Evolutionary conservation across 2,329 filamentous ascomycete species (phyloP).

Genomic region (Alternaria alternata): DNA sequence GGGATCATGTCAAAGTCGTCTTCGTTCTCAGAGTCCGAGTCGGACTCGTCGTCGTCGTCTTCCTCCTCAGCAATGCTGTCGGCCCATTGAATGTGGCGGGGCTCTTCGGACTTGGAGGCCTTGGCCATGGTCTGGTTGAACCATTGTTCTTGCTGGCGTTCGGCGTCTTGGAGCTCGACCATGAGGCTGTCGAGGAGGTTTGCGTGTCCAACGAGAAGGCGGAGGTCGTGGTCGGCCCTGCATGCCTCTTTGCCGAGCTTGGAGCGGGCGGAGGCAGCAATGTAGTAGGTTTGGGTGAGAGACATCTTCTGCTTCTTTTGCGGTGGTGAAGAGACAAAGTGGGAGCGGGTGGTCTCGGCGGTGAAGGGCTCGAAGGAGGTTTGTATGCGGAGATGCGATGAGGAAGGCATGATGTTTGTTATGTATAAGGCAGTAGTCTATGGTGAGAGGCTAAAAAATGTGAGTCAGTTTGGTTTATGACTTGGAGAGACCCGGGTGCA

Average conservation of each 20-base stretch:
- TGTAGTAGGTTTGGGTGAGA: conserved; percentile 97
- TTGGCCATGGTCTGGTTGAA: conserved; percentile 94
- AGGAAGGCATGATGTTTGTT: conserved; percentile 58
- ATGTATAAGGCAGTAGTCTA: conserved; percentile 33
- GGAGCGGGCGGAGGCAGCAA: conserved; percentile 92
- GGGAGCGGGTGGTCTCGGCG: conserved; percentile 54
- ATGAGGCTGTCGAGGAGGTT: conserved; percentile 97
- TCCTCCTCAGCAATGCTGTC: conserved; percentile 79
- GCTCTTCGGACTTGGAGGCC: conserved; percentile 68
- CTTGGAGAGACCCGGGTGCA: conserved; percentile 39
- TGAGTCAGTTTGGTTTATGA: conserved; percentile 62
- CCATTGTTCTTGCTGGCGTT: conserved; percentile 95
- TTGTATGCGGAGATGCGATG: conserved; percentile 57
- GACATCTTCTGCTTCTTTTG: conserved; percentile 85
- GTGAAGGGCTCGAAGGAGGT: conserved; percentile 56
- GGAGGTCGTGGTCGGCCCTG: conserved; percentile 90
- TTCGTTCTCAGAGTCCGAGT: conserved; percentile 63
- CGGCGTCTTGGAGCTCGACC: conserved; percentile 88
- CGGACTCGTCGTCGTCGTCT: conserved; percentile 63
- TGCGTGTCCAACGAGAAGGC: conserved; percentile 94
- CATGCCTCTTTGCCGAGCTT: conserved; percentile 95
- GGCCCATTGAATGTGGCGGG: conserved; percentile 85
- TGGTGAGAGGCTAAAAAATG: conserved; percentile 44
- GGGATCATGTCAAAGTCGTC: conserved; percentile 59
- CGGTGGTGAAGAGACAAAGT: conserved; percentile 54